These are phyloP conservation scores for Trichoderma koningiopsis DNA, from an alignment of 2,329 filamentous ascomycete genomes.

Conservation along the genomic window DNA sequence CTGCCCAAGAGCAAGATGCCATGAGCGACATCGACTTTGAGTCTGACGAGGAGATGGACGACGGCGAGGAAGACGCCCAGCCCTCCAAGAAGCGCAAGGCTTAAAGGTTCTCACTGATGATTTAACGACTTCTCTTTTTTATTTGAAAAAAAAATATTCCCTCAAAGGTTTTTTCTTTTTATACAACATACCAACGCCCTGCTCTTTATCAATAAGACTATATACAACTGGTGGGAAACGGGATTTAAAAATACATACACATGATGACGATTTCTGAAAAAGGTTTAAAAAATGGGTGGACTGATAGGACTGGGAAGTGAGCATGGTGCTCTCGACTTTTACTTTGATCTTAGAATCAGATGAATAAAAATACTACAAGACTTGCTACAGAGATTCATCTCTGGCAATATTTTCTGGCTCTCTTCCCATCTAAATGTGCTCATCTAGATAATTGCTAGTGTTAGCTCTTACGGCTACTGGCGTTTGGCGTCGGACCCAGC, in stretches of 20 bases:
- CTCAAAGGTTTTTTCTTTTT: not conserved
- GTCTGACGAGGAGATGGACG: conserved; percentile 58
- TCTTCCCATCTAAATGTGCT: not conserved
- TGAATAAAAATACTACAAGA: not conserved
- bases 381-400: not conserved
- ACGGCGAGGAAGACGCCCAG: conserved; percentile 44
- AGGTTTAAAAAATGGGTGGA: not conserved
- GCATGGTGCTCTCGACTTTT: not conserved
- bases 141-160: not conserved
- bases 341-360: conserved; percentile 12
- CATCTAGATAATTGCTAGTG: not conserved
- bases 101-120: conserved; percentile 30
- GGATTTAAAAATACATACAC: conserved; percentile 16
- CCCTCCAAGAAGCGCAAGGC: conserved; percentile 49
- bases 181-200: not conserved
- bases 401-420: not conserved
- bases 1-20: conserved; percentile 67
- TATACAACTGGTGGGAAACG: conserved; percentile 5
- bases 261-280: conserved; percentile 10
- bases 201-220: not conserved
- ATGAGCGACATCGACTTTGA: conserved; percentile 73
- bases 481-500: conserved; percentile 11
- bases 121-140: conserved; percentile 14
- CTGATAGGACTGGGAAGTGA: not conserved
- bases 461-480: not conserved